These are phyloP conservation scores for Penicillium psychrofluorescens DNA, from an alignment of 495 filamentous ascomycete species.

Conservation along the genomic window DNA sequence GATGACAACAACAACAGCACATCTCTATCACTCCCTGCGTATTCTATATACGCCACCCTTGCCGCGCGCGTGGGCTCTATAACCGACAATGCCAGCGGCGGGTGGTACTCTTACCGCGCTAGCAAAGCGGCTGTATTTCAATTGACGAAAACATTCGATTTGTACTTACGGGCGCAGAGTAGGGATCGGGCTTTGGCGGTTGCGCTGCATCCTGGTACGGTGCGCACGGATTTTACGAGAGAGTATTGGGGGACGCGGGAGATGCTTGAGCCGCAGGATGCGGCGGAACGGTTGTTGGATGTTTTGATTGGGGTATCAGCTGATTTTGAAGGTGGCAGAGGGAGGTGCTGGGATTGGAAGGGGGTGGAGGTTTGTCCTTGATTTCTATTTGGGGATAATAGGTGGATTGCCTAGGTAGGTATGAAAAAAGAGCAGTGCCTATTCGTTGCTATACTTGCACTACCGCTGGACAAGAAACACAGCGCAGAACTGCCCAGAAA, in stretches of 20 bases:
- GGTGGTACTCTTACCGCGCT: constrained; percentile 71
- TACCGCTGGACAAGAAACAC: too few relatives aligned
- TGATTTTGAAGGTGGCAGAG: constrained; percentile 42
- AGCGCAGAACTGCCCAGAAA: too few relatives aligned
- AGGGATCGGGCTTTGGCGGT: constrained; percentile 57
- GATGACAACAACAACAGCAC: not conserved
- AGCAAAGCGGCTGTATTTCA: constrained; percentile 67
- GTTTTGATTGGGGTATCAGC: constrained; percentile 37
- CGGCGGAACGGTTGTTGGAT: constrained; percentile 51
- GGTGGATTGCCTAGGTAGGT: too few relatives aligned
- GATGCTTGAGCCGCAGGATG: constrained; percentile 53
- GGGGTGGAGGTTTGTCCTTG: constrained; percentile 62
- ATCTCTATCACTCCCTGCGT: constrained; percentile 18
- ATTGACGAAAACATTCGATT: constrained; percentile 64
- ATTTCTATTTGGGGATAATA: constrained; percentile 1
- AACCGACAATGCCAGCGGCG: constrained; percentile 60
- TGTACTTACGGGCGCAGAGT: constrained; percentile 48
- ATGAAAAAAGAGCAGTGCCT: too few relatives aligned
- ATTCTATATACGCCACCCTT: constrained; percentile 62
- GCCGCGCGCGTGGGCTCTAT: constrained; percentile 71
- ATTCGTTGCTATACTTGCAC: too few relatives aligned
- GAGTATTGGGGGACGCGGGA: constrained; percentile 62
- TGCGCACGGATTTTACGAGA: constrained; percentile 64
- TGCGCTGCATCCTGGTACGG: constrained; percentile 76
- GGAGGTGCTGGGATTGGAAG: constrained; percentile 72